These are phyloP conservation scores for Thamnidium elegans DNA, from an alignment of 192 early-diverging fungal species.

Conservation along the genomic window DNA sequence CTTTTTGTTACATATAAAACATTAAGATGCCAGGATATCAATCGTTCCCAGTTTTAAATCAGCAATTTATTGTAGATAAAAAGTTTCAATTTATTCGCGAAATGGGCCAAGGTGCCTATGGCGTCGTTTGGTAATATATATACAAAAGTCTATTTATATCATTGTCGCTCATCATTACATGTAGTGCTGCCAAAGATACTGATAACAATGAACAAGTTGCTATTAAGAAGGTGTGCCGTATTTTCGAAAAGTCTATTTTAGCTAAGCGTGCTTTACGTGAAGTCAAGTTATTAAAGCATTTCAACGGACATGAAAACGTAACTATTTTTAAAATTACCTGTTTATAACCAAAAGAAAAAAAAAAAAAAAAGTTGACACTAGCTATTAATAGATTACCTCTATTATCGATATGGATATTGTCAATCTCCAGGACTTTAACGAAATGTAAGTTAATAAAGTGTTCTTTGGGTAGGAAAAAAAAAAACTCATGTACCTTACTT, in stretches of 20 bases:
- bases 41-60: slow-evolving; percentile 40
- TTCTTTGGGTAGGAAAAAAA: neutral
- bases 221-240: slow-evolving; percentile 86
- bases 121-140: slow-evolving; percentile 71
- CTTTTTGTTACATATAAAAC: neutral
- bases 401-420: slow-evolving; percentile 64
- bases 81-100: slow-evolving; percentile 73
- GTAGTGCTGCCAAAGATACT: slow-evolving; percentile 80
- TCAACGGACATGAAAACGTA: slow-evolving; percentile 90
- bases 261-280: slow-evolving; percentile 87
- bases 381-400: slow-evolving; percentile 37
- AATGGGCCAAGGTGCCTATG: slow-evolving; percentile 88
- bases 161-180: neutral
- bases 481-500: neutral
- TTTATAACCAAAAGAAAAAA: no score
- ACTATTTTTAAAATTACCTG: neutral
- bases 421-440: slow-evolving; percentile 48
- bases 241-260: slow-evolving; percentile 80
- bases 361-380: neutral
- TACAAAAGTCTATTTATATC: neutral
- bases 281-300: slow-evolving; percentile 87
- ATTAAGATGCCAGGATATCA: slow-evolving; percentile 22
- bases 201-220: slow-evolving; percentile 83
- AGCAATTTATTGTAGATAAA: slow-evolving; percentile 41
- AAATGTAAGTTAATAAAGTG: slow-evolving; percentile 27